These are phyloP conservation scores for Pythium phragmitis DNA, from an alignment of 352 stramenopile species.

Conservation along the genomic window DNA sequence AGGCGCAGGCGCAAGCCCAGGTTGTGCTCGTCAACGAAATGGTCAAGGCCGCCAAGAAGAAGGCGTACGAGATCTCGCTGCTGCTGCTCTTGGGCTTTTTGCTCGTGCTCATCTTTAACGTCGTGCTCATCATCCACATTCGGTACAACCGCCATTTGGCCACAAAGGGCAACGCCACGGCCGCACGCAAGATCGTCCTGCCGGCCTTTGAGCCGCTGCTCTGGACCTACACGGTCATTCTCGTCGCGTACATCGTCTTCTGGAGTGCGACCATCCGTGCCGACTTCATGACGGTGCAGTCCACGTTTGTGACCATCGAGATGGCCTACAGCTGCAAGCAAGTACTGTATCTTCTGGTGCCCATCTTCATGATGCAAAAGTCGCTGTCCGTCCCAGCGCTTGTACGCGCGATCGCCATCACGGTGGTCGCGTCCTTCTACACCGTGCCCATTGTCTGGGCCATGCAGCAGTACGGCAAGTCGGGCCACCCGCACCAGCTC, in stretches of 20 bases:
- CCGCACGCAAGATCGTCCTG: slow-evolving; percentile 57
- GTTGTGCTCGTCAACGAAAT: slow-evolving; percentile 13
- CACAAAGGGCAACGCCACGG: slow-evolving; percentile 41
- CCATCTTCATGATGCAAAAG: slow-evolving; percentile 57
- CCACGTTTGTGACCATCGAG: slow-evolving; percentile 28
- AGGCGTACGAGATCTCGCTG: slow-evolving; percentile 5
- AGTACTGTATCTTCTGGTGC: slow-evolving; percentile 47
- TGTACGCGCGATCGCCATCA: slow-evolving; percentile 37
- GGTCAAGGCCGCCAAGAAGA: slow-evolving; percentile 8
- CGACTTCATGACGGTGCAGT: slow-evolving; percentile 27
- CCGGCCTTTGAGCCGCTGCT: slow-evolving; percentile 68
- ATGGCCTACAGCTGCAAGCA: slow-evolving; percentile 47
- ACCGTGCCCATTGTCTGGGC: slow-evolving; percentile 30
- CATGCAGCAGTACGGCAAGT: slow-evolving; percentile 18
- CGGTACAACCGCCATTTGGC: slow-evolving; percentile 54
- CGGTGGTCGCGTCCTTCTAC: slow-evolving; percentile 35
- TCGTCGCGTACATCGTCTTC: slow-evolving; percentile 41
- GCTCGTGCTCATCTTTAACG: slow-evolving; percentile 18
- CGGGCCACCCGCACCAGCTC: slow-evolving; percentile 3
- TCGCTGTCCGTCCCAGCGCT: slow-evolving; percentile 48
- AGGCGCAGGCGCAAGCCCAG: slow-evolving; percentile 4
- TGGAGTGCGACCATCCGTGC: slow-evolving; percentile 30
- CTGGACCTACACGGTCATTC: slow-evolving; percentile 37
- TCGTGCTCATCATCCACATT: slow-evolving; percentile 47
- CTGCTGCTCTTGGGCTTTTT: slow-evolving; percentile 9